Percentiles rank a stretch among this genome's conserved stretches.
Evolutionary conservation across 208 protist genomes (phyloP).

Genomic region (Trypanosoma rangeli): DNA sequence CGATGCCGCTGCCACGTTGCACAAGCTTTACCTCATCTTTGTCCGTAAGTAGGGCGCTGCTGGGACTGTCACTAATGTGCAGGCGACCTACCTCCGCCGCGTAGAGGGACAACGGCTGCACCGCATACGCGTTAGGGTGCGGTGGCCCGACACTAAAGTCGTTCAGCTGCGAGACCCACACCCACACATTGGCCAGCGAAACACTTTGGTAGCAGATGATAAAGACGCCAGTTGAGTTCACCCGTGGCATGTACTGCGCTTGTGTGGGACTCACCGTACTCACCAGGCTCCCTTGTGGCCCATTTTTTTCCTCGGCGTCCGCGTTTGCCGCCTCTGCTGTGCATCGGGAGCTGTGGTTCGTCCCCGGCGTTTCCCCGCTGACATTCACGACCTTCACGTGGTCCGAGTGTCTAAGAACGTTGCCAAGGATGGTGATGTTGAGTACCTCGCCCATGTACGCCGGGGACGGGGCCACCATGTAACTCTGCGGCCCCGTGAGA

Average conservation of each 20-base stretch:
- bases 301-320: conserved; percentile 48
- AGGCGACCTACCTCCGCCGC: conserved; percentile 55
- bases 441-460: conserved; percentile 74
- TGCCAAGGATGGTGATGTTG: conserved; percentile 68
- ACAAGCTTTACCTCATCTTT: conserved; percentile 63
- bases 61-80: conserved; percentile 38
- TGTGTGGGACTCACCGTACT: conserved; percentile 37
- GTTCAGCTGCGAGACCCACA: conserved; percentile 50
- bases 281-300: conserved; percentile 49
- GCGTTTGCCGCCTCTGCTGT: conserved; percentile 55
- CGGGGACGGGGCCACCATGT: conserved; percentile 59
- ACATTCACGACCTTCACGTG: conserved; percentile 77
- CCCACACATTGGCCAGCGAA: conserved; percentile 43
- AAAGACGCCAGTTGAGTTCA: conserved; percentile 69
- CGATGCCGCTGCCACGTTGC: conserved; percentile 15
- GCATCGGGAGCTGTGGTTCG: conserved; percentile 42
- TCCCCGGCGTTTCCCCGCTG: conserved; percentile 20
- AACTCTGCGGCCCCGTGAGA: conserved; percentile 72
- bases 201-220: conserved; percentile 85
- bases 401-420: conserved; percentile 59
- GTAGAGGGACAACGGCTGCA: conserved; percentile 49
- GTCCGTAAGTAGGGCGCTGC: conserved; percentile 30
- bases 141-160: conserved; percentile 69
- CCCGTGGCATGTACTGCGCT: conserved; percentile 61
- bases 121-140: conserved; percentile 52